Base-by-base conservation (phyloP, 768 basidiomycete species). In the Podaxis sp. region DNA sequence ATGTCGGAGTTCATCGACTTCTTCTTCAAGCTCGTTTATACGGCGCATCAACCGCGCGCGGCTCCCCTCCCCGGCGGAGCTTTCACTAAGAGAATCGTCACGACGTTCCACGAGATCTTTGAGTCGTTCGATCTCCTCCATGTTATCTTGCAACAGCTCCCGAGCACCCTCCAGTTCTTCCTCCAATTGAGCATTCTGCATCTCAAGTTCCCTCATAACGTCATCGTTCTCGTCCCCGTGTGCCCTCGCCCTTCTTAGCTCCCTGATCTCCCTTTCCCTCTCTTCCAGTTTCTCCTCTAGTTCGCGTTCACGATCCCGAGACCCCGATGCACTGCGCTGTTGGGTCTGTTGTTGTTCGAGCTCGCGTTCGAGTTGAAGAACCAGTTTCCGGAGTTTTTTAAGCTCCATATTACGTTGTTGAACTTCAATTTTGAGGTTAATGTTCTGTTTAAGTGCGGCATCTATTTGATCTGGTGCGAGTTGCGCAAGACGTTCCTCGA, bases 391-490 rank as follows among this genome's bases (percentile, higher is more conserved):
- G 64, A 93, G 80, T 73, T 92, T 93, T 82, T 96, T 96, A 70
- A 95, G 84, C 75, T 96, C 95, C 78, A 92, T 87, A 12, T 92
- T 89, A 1, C 92, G 87, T 70, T 93, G 88, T 68, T 94, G 91
- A 1, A 95, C 92, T 72, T 95, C 93, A 68, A 95, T 89, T 76
- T 96, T 96, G 70, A 96, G 87, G 66, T 88, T 89, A 70, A 95
- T 92, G 69, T 96, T 96, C 75, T 96, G 93, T 68, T 95, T 93
- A 62, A 94, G 84, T 3, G 90, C 92, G 4, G 91, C 90, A 69
- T 97, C 92, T 72, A 96, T 91, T 70, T 97, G 91, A 72, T 96
- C 95, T 0, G 95, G 94, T 0, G 92, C 91, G 53, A 95, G 86
- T 68, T 93, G 87, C 2, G 90, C 90, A 15, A 99, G 84, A 51